Percentiles rank a stretch among this genome's conserved stretches.
Evolutionary conservation across 106 monocot genomes (phyloP).

Genomic region (Dactylorhiza incarnata): DNA sequence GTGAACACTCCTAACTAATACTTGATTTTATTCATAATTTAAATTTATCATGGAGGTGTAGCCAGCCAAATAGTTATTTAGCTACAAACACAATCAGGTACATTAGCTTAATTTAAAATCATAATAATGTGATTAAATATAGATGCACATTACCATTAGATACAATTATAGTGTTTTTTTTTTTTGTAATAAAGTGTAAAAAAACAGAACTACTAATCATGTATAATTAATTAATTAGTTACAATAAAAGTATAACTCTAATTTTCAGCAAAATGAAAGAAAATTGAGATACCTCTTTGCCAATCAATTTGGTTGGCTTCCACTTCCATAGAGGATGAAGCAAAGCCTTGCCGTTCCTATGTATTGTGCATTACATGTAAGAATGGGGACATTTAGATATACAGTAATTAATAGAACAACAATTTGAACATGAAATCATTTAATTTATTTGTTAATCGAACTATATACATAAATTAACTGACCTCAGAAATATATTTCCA

Average conservation of each 20-base stretch:
- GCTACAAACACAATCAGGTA: no score
- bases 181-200: no score
- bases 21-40: no score
- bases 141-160: no score
- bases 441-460: background rate
- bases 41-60: no score
- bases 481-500: conserved; percentile 4
- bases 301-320: conserved; percentile 4
- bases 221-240: no score
- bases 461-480: background rate
- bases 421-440: background rate
- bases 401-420: background rate
- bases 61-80: no score
- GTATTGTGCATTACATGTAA: background rate
- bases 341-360: background rate
- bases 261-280: background rate
- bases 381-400: background rate
- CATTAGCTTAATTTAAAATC: no score
- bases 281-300: conserved; percentile 6
- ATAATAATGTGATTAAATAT: no score
- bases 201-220: no score
- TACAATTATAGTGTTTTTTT: no score
- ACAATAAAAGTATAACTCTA: background rate
- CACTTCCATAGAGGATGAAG: background rate
- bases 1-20: no score